Percentiles rank a stretch among this genome's conserved stretches.
Evolutionary conservation across 2,329 filamentous ascomycete genomes (phyloP).

Genomic region (Beauveria rudraprayagi): DNA sequence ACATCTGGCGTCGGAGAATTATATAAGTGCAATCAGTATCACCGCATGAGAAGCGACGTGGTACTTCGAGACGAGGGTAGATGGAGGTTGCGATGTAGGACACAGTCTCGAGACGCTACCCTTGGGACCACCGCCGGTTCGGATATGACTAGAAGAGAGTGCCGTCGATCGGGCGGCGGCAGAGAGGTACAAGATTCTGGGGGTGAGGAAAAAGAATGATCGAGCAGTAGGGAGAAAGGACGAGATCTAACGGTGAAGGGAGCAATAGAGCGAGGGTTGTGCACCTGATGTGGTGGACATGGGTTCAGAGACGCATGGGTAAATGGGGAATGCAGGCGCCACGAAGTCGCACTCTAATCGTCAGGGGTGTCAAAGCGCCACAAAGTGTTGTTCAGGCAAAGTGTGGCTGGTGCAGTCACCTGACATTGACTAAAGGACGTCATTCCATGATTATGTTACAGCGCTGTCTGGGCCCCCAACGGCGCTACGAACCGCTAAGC

Average conservation of each 20-base stretch:
- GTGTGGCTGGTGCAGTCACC: conserved; percentile 25
- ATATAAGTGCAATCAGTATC: conserved; percentile 14
- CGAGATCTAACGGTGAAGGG: not conserved
- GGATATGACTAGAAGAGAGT: not conserved
- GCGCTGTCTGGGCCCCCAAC: not conserved
- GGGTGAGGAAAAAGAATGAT: not conserved
- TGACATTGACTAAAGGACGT: conserved; percentile 16
- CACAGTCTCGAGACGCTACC: not conserved
- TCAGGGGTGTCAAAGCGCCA: not conserved
- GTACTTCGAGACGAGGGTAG: not conserved
- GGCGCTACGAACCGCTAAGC: conserved; percentile 9
- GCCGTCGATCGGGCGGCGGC: not conserved
- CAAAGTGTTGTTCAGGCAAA: not conserved
- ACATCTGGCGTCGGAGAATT: conserved; percentile 36
- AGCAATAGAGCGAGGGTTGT: not conserved
- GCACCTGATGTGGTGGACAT: conserved; percentile 7
- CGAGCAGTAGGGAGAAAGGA: not conserved
- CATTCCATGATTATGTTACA: not conserved
- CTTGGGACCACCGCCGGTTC: conserved; percentile 3
- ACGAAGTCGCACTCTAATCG: not conserved
- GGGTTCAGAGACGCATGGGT: conserved; percentile 1
- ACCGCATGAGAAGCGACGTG: conserved; percentile 18
- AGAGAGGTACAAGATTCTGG: not conserved
- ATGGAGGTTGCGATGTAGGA: not conserved
- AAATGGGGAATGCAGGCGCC: conserved; percentile 1